Evolutionary conservation across 2,329 filamentous ascomycete genomes (phyloP).

Genomic region (Ophiostoma angusticollis): DNA sequence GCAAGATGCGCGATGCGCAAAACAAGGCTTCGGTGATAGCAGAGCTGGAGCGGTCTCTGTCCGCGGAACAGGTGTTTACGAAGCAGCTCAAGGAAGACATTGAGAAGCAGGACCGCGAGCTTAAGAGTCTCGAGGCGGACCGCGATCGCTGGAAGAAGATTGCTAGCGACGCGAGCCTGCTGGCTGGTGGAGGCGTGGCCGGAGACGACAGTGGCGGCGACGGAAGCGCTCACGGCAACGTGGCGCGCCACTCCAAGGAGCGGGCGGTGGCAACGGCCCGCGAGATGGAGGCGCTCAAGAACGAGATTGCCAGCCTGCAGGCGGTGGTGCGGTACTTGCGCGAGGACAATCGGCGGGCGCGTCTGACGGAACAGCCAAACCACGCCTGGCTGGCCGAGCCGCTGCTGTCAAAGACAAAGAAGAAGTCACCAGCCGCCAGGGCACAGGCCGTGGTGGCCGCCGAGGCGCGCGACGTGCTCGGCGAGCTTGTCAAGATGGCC

Average conservation of each 20-base stretch:
- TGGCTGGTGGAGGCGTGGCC: constrained; percentile 27
- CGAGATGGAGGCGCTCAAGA: constrained; percentile 60
- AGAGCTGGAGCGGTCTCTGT: constrained; percentile 49
- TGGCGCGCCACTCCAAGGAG: constrained; percentile 29
- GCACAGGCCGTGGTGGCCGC: constrained; percentile 41
- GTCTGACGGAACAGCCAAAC: constrained; percentile 40
- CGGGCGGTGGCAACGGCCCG: constrained; percentile 56
- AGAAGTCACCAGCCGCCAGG: constrained; percentile 22
- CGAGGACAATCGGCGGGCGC: constrained; percentile 51
- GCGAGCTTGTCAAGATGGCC: constrained; percentile 51
- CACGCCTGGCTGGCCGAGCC: constrained; percentile 54
- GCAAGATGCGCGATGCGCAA: constrained; percentile 70
- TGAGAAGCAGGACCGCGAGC: constrained; percentile 54
- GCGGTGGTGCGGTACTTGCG: constrained; percentile 55
- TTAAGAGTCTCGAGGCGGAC: constrained; percentile 50
- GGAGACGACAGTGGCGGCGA: constrained; percentile 1
- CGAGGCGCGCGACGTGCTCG: constrained; percentile 51
- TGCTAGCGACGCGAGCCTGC: constrained; percentile 47
- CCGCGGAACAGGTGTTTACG: constrained; percentile 37
- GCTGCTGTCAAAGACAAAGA: constrained; percentile 26
- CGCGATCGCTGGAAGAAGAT: constrained; percentile 60
- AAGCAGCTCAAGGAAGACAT: constrained; percentile 48
- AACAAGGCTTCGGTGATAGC: constrained; percentile 60
- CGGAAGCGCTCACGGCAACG: neutral
- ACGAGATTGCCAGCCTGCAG: constrained; percentile 52